Evolutionary conservation across 306 rosid genomes (phyloP).

Genomic region (Heteromeles arbutifolia): DNA sequence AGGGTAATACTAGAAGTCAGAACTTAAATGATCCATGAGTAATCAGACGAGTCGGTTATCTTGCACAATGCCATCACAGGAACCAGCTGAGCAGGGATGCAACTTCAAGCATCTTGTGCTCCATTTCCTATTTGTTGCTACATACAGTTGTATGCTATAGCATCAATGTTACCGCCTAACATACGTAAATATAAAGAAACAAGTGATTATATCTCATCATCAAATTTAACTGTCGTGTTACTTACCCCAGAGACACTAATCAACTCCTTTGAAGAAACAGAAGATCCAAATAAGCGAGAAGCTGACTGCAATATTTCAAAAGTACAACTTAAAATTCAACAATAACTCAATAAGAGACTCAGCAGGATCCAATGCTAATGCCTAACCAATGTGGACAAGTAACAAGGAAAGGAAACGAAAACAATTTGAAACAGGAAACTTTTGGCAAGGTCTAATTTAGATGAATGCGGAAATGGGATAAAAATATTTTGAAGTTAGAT

Average conservation of each 20-base stretch:
- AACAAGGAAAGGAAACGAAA: neutral
- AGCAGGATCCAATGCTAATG: neutral
- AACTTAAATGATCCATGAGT: neutral
- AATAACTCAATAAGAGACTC: neutral
- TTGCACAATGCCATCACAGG: neutral
- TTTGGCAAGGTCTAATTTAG: neutral
- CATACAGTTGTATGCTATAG: neutral
- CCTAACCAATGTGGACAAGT: neutral
- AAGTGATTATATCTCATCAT: neutral
- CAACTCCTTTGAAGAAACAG: slow-evolving; percentile 69
- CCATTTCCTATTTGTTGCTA: slow-evolving; percentile 2
- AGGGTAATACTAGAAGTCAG: neutral
- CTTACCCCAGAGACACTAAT: slow-evolving; percentile 88
- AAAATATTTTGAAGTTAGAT: neutral
- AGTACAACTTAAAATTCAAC: neutral
- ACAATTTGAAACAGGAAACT: neutral
- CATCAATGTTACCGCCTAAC: neutral
- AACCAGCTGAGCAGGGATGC: neutral
- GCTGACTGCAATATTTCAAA: slow-evolving; percentile 62
- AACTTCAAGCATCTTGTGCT: slow-evolving; percentile 8
- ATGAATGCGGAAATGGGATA: neutral
- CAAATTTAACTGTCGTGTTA: neutral
- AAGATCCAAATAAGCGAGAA: slow-evolving; percentile 88
- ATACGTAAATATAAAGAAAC: neutral
- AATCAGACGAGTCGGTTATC: neutral